A percentile compares a stretch with the other conserved stretches of the same genome.
Conservation (phyloP, 2,329 filamentous ascomycete species). For the Ceratocystis harringtonii region DNA sequence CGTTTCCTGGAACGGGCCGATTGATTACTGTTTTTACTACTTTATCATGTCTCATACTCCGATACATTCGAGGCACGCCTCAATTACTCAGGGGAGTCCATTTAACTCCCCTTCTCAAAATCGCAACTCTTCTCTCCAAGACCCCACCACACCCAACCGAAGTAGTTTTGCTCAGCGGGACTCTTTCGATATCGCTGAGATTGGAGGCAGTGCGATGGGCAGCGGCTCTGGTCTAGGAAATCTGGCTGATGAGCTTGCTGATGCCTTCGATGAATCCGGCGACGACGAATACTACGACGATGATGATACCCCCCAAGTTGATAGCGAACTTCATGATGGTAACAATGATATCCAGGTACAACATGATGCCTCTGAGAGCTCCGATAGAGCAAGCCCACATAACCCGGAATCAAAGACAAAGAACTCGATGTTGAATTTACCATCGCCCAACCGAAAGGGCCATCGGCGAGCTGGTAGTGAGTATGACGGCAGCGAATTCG, state of each 20-base stretch:
- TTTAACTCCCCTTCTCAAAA: conserved; percentile 14
- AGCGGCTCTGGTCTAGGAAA: conserved; percentile 52
- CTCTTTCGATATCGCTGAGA: conserved; percentile 32
- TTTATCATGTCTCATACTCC: conserved; percentile 37
- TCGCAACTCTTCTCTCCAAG: conserved; percentile 34
- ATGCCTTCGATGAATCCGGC: conserved; percentile 52
- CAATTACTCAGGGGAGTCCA: conserved; percentile 31
- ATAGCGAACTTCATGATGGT: conserved; percentile 23
- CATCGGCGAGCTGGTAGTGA: conserved; percentile 41
- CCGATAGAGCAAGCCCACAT: conserved; percentile 4
- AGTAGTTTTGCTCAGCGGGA: conserved; percentile 36
- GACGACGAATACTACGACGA: conserved; percentile 40
- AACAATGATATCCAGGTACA: background rate
- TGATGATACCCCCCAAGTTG: conserved; percentile 23
- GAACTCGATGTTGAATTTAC: conserved; percentile 31
- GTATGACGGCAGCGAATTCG: conserved; percentile 62
- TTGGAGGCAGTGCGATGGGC: conserved; percentile 26
- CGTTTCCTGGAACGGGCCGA: background rate
- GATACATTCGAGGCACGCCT: conserved; percentile 44
- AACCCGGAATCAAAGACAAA: conserved; percentile 22
- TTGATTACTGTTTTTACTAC: too few species aligned
- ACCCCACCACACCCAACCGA: conserved; percentile 34
- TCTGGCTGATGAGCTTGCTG: conserved; percentile 65
- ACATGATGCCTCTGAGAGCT: conserved; percentile 8
- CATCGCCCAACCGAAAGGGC: conserved; percentile 29